Evolutionary conservation across 2,329 filamentous ascomycete species (phyloP), one percentile per base, ranked within the genome.

Genomic region (Trichoderma cornu-damae): DNA sequence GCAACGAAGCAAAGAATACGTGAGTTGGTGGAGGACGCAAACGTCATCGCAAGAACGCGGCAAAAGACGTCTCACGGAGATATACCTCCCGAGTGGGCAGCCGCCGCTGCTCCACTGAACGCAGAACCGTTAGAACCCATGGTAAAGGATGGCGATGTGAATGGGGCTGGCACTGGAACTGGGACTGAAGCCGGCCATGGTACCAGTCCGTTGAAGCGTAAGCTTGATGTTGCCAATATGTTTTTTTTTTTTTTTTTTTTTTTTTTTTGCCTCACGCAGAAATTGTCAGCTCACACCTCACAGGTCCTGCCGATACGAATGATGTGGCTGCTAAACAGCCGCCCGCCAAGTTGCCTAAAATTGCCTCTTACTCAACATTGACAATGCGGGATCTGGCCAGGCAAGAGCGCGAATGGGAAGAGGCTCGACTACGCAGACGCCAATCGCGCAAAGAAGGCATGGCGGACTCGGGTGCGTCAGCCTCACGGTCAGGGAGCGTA

Each of bases 1-100:
- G 89, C 89, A 16, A 86, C 90, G 8, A 90, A 93, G 68, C 88
- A 95, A 64, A 82, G 90, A 26, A 65, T 96, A 35, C 81, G 89
- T 53, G 83, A 85, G 11, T 73, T 96, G 28, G 68, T 96, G 3
- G 88, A 92, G 66, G 91, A 96, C 65, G 85, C 90, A 9, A 82
- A 85, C 55, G 79, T 80, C 8, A 73, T 96, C 44, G 83, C 90
- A 3, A 79, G 80, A 59, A 88, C 83, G 59, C 84, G 93, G 54
- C 87, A 89, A 67, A 84, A 81, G 60, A 89, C 87, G 18, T 89
- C 91, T 2, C 88, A 96, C 69, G 93, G 92, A 1, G 76, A 86
- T 30, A 78, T 96, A 5, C 89, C 90, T 2, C 77, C 82, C 8
- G 89, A 92, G 55, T 94, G 91, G 84, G 72, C 79, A 18, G 84